A percentile compares a stretch with the other conserved stretches of the same genome.
Conservation (phyloP, 1,284 basidiomycete species). For the Ustilago nuda region DNA sequence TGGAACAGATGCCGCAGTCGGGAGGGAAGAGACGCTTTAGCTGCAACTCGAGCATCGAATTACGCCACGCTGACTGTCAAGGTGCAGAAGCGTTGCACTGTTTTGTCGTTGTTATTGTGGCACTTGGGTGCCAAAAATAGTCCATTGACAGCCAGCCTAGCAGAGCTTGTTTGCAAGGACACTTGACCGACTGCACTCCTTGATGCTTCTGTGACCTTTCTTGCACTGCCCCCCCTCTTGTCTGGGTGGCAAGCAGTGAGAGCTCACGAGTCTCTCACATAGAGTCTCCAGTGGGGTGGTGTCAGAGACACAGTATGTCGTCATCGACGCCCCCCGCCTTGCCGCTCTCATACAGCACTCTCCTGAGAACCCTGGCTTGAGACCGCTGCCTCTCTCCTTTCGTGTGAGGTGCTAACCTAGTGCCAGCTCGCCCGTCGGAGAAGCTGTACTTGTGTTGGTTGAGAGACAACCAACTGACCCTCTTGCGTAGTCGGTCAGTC, state of each 20-base stretch:
- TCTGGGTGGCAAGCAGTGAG: neutral
- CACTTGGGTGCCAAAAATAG: slow-evolving; percentile 4
- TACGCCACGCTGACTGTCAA: slow-evolving; percentile 4
- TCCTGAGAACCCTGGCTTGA: neutral
- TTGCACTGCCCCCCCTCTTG: neutral
- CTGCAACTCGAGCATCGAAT: slow-evolving; percentile 14
- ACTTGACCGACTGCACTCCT: neutral
- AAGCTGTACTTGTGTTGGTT: neutral
- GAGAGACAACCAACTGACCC: neutral
- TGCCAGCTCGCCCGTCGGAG: neutral
- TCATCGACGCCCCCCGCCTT: neutral
- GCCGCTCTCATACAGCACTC: neutral
- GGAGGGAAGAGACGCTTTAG: neutral
- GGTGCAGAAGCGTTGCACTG: slow-evolving; percentile 3
- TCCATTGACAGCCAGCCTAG: slow-evolving; percentile 2
- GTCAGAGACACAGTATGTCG: slow-evolving; percentile 1
- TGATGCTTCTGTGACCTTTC: neutral
- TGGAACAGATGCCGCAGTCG: neutral
- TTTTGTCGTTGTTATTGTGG: neutral
- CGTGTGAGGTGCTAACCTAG: neutral
- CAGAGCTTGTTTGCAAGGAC: neutral
- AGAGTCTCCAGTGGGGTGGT: neutral
- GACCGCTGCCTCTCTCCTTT: neutral
- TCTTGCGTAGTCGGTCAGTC: no score
- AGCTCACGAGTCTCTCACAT: neutral